These are phyloP conservation scores for Teratosphaeria viscida DNA, from an alignment of 2,329 filamentous ascomycete genomes.

Conservation along the genomic window DNA sequence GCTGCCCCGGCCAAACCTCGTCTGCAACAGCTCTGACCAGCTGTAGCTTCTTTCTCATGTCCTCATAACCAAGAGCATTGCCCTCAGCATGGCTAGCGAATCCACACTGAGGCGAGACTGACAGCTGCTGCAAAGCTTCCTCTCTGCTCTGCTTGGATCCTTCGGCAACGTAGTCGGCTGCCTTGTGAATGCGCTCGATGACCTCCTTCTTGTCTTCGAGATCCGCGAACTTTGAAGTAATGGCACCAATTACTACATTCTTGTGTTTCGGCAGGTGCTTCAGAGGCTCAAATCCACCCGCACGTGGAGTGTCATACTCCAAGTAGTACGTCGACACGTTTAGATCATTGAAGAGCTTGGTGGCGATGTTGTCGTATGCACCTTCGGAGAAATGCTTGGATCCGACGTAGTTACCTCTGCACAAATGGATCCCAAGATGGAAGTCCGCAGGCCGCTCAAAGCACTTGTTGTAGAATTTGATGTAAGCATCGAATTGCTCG, in stretches of 20 bases:
- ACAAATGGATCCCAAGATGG: slow-evolving; percentile 70
- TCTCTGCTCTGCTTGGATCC: slow-evolving; percentile 51
- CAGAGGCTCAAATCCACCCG: slow-evolving; percentile 39
- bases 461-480: slow-evolving; percentile 65
- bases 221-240: slow-evolving; percentile 37
- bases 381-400: slow-evolving; percentile 38
- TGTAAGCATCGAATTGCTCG: slow-evolving; percentile 63
- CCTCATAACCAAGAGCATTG: slow-evolving; percentile 56
- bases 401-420: slow-evolving; percentile 43
- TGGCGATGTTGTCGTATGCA: slow-evolving; percentile 36
- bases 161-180: slow-evolving; percentile 57
- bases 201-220: slow-evolving; percentile 39
- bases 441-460: slow-evolving; percentile 52
- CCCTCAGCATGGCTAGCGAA: slow-evolving; percentile 61
- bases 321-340: slow-evolving; percentile 26
- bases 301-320: slow-evolving; percentile 37
- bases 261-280: slow-evolving; percentile 35
- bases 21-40: slow-evolving; percentile 62
- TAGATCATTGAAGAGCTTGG: slow-evolving; percentile 23
- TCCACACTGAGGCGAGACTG: slow-evolving; percentile 52
- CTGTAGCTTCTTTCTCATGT: slow-evolving; percentile 63
- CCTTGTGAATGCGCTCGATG: slow-evolving; percentile 34
- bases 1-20: slow-evolving; percentile 55
- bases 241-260: slow-evolving; percentile 36
- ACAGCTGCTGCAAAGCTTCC: slow-evolving; percentile 57